Percentiles rank a stretch among this genome's conserved stretches.
Evolutionary conservation across 2,329 filamentous ascomycete species (phyloP).

Genomic region (Aureobasidium lini): DNA sequence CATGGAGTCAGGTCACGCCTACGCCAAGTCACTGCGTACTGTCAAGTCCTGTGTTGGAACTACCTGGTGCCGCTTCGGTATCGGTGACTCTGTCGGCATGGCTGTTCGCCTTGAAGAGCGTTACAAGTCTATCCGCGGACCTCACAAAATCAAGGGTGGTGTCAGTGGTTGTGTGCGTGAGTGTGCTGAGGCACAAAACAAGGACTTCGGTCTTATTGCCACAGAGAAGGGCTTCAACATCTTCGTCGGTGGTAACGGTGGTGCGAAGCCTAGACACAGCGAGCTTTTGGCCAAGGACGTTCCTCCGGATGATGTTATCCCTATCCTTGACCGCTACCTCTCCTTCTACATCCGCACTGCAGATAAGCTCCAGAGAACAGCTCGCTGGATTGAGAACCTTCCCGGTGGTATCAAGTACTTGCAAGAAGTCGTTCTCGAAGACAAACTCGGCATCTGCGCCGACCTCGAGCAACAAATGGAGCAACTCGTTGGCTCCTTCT

Average conservation of each 20-base stretch:
- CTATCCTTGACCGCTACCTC: slow-evolving; percentile 80
- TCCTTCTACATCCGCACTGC: slow-evolving; percentile 93
- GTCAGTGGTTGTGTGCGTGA: slow-evolving; percentile 89
- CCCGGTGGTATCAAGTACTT: slow-evolving; percentile 81
- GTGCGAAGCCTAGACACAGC: slow-evolving; percentile 73
- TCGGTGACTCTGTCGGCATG: slow-evolving; percentile 87
- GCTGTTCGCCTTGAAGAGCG: slow-evolving; percentile 79
- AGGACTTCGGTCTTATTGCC: slow-evolving; percentile 87
- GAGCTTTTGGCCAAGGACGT: slow-evolving; percentile 84
- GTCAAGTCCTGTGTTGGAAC: slow-evolving; percentile 90
- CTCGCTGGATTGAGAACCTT: slow-evolving; percentile 76
- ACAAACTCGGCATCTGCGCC: slow-evolving; percentile 77
- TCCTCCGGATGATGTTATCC: slow-evolving; percentile 70
- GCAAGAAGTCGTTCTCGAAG: slow-evolving; percentile 71
- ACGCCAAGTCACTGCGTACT: slow-evolving; percentile 80
- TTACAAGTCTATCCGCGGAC: slow-evolving; percentile 83
- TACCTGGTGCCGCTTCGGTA: slow-evolving; percentile 83
- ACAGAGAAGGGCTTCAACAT: slow-evolving; percentile 92
- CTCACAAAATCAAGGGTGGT: slow-evolving; percentile 86
- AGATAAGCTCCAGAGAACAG: slow-evolving; percentile 82
- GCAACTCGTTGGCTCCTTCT: slow-evolving; percentile 73
- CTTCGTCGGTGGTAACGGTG: slow-evolving; percentile 83
- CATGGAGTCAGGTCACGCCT: slow-evolving; percentile 86
- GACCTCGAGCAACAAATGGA: slow-evolving; percentile 84
- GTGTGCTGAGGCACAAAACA: slow-evolving; percentile 86